phyloP scores from a whole-genome alignment of 208 protist genomes.

The Crithidia mellificae region DNA sequence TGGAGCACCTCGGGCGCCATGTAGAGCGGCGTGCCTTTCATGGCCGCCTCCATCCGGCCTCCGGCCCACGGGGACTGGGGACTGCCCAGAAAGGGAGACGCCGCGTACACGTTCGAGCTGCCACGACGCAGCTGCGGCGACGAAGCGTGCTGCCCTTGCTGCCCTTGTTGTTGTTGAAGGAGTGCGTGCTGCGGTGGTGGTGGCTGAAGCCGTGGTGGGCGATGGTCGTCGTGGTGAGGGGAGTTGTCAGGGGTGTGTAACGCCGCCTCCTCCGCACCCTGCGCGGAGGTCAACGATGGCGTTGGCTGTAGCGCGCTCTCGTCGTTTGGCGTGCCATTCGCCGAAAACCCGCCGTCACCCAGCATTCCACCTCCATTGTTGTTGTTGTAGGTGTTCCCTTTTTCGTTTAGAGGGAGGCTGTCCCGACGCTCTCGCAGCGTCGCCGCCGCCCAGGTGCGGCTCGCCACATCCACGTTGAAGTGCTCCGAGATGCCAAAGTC shows the following conservation, averaged over 20 bases:
- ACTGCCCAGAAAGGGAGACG: conserved; percentile 2
- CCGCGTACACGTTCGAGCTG: background rate
- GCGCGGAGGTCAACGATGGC: background rate
- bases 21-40: conserved; percentile 95
- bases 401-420: conserved; percentile 7
- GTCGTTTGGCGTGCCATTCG: background rate
- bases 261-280: background rate
- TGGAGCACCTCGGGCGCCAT: conserved; percentile 93
- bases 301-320: background rate
- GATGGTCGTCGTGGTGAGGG: too few relatives aligned
- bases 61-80: conserved; percentile 10
- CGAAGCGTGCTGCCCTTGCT: too few relatives aligned
- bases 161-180: too few relatives aligned
- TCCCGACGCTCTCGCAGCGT: conserved; percentile 1
- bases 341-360: background rate
- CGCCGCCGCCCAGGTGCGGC: conserved; percentile 20
- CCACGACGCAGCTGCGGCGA: background rate
- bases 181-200: background rate
- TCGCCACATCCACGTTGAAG: conserved; percentile 55
- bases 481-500: conserved; percentile 91
- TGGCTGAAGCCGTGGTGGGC: conserved; percentile 14
- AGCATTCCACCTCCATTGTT: background rate
- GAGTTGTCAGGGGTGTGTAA: background rate
- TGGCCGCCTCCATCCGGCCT: conserved; percentile 40
- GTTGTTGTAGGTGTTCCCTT: background rate